These are phyloP conservation scores for Trichaptum fuscoviolaceum DNA, from an alignment of 768 basidiomycete species.

Conservation along the genomic window DNA sequence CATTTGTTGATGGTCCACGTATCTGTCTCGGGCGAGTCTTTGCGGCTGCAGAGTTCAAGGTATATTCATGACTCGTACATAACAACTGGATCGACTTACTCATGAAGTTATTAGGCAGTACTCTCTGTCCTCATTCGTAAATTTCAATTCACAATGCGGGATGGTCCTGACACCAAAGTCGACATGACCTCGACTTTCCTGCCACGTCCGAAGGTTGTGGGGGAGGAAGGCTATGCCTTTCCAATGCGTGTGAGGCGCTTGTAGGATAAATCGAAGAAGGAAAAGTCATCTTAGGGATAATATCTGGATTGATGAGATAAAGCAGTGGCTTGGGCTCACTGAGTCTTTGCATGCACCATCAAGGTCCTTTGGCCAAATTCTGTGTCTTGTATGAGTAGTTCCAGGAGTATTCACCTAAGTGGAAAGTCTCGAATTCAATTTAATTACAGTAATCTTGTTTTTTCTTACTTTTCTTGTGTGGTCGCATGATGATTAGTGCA, in stretches of 20 bases:
- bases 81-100: not conserved
- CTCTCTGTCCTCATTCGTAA: conserved; percentile 37
- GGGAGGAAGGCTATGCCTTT: conserved; percentile 24
- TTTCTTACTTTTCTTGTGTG: too few relatives aligned
- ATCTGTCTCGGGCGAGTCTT: conserved; percentile 43
- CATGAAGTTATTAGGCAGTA: conserved; percentile 27
- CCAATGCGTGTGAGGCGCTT: conserved; percentile 26
- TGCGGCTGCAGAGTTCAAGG: conserved; percentile 41
- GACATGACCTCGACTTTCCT: conserved; percentile 25
- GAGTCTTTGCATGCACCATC: too few relatives aligned
- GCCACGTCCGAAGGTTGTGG: conserved; percentile 30
- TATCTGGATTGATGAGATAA: too few relatives aligned
- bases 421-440: too few relatives aligned
- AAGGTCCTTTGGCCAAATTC: too few relatives aligned
- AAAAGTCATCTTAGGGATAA: conserved; percentile 3
- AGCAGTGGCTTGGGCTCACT: too few relatives aligned
- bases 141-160: conserved; percentile 34
- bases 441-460: too few relatives aligned
- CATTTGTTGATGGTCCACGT: conserved; percentile 40
- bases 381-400: too few relatives aligned
- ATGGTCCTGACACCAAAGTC: conserved; percentile 34
- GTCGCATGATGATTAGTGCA: too few relatives aligned
- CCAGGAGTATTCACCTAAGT: too few relatives aligned
- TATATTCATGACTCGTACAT: conserved; percentile 13
- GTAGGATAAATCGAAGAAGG: too few relatives aligned